phyloP scores from a whole-genome alignment of 768 basidiomycete species.

The Erythrobasidium yunnanense region DNA sequence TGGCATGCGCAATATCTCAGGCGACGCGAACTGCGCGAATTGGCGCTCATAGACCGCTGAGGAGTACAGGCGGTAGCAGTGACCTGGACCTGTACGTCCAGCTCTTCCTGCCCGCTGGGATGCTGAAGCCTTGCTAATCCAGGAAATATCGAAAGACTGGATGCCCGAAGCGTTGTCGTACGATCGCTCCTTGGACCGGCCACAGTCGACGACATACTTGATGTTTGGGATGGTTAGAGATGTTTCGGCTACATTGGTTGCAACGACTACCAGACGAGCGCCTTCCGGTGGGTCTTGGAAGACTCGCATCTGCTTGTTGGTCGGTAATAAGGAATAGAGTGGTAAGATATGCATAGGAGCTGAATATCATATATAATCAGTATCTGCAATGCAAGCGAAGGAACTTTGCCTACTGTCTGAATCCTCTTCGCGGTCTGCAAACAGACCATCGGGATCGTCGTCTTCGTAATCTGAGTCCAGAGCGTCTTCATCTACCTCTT shows the following conservation, averaged over 20 bases:
- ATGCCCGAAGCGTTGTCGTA: slow-evolving; percentile 72
- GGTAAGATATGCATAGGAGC: slow-evolving; percentile 91
- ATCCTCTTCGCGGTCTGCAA: slow-evolving; percentile 51
- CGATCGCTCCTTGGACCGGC: slow-evolving; percentile 88
- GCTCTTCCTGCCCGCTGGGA: slow-evolving; percentile 91
- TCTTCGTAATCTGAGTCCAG: slow-evolving; percentile 60
- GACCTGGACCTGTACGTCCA: slow-evolving; percentile 92
- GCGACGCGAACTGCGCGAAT: slow-evolving; percentile 72
- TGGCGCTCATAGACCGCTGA: slow-evolving; percentile 88
- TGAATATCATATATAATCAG: slow-evolving; percentile 39
- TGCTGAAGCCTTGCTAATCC: slow-evolving; percentile 91
- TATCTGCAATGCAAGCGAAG: not conserved
- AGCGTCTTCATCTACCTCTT: slow-evolving; percentile 52
- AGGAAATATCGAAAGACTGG: slow-evolving; percentile 80
- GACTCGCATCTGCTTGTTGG: slow-evolving; percentile 88
- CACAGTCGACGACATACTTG: slow-evolving; percentile 89
- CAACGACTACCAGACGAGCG: slow-evolving; percentile 75
- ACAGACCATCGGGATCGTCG: slow-evolving; percentile 48
- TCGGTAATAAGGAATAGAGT: slow-evolving; percentile 80
- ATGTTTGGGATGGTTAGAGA: slow-evolving; percentile 95
- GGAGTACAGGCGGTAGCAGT: slow-evolving; percentile 94
- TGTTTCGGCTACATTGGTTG: slow-evolving; percentile 97
- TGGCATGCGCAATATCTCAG: slow-evolving; percentile 88
- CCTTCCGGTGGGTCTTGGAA: slow-evolving; percentile 73
- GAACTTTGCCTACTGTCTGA: slow-evolving; percentile 46